Evolutionary conservation across 169 alveolate genomes (phyloP).

Genomic region (Perkinsus chesapeaki): DNA sequence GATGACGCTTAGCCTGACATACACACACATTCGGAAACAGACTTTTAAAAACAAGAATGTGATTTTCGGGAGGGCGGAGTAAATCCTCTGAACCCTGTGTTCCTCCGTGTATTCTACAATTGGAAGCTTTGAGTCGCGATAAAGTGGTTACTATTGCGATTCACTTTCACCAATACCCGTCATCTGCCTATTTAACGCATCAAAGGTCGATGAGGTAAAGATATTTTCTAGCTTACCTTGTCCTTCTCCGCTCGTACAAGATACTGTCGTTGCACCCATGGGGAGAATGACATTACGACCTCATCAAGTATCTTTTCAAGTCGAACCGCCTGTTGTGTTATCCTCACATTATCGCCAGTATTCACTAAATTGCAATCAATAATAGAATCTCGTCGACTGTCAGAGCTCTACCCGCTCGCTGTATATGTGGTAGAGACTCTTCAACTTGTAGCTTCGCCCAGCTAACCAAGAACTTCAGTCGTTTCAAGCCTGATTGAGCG

Average conservation of each 20-base stretch:
- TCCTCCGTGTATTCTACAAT: no score
- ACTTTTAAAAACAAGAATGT: no score
- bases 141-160: no score
- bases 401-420: neutral
- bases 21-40: neutral
- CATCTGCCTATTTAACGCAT: no score
- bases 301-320: neutral
- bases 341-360: neutral
- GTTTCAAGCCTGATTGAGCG: neutral
- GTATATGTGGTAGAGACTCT: neutral
- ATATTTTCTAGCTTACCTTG: no score
- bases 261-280: neutral
- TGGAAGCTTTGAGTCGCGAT: no score
- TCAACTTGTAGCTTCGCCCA: neutral
- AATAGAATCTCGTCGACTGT: no score
- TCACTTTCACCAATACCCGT: no score
- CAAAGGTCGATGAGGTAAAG: no score
- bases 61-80: no score
- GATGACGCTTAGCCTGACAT: neutral
- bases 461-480: neutral
- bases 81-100: no score
- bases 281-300: neutral
- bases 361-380: no score
- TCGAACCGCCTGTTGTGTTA: neutral
- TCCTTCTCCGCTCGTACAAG: neutral